Conservation (phyloP, 169 alveolate species). For the Plasmodium gaboni region DNA sequence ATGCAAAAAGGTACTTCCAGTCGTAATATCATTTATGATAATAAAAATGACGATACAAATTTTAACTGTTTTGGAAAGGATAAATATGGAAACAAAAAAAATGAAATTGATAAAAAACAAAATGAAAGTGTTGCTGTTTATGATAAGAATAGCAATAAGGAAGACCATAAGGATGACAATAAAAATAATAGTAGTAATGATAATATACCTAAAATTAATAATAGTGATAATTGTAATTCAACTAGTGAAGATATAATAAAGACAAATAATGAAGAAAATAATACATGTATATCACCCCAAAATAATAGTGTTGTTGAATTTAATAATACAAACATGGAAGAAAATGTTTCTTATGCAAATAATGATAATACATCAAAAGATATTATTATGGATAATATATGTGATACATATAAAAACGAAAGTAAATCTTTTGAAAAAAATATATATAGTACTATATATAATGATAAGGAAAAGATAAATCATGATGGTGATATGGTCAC, state of each 20-base stretch:
- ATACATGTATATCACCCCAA: too few species aligned
- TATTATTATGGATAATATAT: neutral
- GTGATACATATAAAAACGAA: neutral
- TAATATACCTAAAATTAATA: neutral
- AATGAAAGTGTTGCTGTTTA: neutral
- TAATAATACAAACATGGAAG: neutral
- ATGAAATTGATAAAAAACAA: neutral
- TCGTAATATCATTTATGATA: neutral
- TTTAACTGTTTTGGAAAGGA: neutral
- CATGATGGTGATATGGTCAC: neutral
- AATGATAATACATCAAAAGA: neutral
- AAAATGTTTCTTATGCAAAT: neutral
- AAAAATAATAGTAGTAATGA: neutral
- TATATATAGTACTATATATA: neutral
- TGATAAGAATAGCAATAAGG: neutral
- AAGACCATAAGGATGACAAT: neutral
- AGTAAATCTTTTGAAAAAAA: neutral
- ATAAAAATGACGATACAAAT: neutral
- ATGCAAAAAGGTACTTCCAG: neutral
- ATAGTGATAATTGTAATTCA: neutral
- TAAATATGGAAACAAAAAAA: neutral
- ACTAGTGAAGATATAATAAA: neutral
- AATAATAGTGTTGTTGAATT: neutral
- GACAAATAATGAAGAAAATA: neutral
- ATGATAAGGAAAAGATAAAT: neutral